Base-by-base conservation (phyloP, 2,329 filamentous ascomycete genomes). In the Lachnellula cervina region DNA sequence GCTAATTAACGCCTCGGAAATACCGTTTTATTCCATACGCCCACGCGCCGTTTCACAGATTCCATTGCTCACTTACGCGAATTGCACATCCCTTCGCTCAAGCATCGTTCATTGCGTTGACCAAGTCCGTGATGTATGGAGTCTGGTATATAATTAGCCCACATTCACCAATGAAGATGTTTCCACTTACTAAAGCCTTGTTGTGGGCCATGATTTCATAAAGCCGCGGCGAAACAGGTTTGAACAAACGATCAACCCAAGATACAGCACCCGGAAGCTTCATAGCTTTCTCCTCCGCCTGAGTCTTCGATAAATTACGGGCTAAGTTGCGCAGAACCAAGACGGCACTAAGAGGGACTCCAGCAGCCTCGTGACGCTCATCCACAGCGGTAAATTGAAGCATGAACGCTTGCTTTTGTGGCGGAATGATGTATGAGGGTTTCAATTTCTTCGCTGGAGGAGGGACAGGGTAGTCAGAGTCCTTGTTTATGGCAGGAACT, bases 311-410 rank as follows among this genome's bases (percentile, higher is more conserved):
- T 17, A 84, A 75, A 64, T 87, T 88, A 61, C 78, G 80, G 13
- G 89, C 89, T 58, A 94, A 82, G 68, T 94, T 94, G 32, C 89
- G 82, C 46, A 94, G 77, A 37, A 94, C 87, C 28, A 93, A 77
- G 14, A 88, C 85, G 2, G 88, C 87, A 53, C 87, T 89, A 6
- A 93, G 77, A n/a, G 89, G 88, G 37, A 93, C 85, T 5, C 89
- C 89, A 1, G 86, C 87, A 2, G 89, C 86, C 66, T 90, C 81
- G 2, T 78, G 74, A 5, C 78, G 73, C 8, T 76, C 76, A 58
- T 83, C 80, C 38, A 76, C 77, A 45, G 76, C 70, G 4, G 83
- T 87, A 66, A 83, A 78, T 59, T 84, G 79, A 64, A 76, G 80
- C 1, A 74, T 72, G 32, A 86, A 70, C 5, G 72, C 71, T 70